phyloP scores from a whole-genome alignment of 768 basidiomycete genomes.

The Lactifluus subvellereus region DNA sequence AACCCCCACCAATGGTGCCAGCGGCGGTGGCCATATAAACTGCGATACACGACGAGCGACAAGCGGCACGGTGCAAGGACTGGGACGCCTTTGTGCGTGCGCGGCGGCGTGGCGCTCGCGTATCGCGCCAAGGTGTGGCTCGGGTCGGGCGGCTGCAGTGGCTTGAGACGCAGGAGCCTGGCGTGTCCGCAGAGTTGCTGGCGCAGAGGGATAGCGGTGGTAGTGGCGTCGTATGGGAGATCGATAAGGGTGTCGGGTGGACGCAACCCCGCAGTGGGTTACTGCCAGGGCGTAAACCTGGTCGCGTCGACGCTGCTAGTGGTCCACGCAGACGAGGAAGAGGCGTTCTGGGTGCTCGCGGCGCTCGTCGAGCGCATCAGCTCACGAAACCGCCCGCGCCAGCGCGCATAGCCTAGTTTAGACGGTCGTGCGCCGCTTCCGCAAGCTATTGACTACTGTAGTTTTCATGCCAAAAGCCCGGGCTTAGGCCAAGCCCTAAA shows the following conservation, averaged over 20 bases:
- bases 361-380: slow-evolving; percentile 84
- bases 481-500: too few species aligned
- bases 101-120: slow-evolving; percentile 59
- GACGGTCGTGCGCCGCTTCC: slow-evolving; percentile 51
- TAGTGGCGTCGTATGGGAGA: slow-evolving; percentile 61
- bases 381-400: slow-evolving; percentile 59
- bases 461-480: too few species aligned
- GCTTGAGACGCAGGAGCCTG: slow-evolving; percentile 87
- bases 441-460: too few species aligned
- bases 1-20: slow-evolving; percentile 28
- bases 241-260: slow-evolving; percentile 41
- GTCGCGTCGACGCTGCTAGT: slow-evolving; percentile 91
- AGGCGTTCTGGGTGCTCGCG: slow-evolving; percentile 91
- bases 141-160: slow-evolving; percentile 85
- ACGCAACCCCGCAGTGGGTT: slow-evolving; percentile 88
- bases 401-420: slow-evolving; percentile 51
- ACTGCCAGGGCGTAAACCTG: slow-evolving; percentile 94
- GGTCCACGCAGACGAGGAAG: slow-evolving; percentile 91
- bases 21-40: slow-evolving; percentile 59
- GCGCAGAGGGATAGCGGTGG: slow-evolving; percentile 36
- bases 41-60: slow-evolving; percentile 73
- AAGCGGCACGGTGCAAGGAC: slow-evolving; percentile 59
- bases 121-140: slow-evolving; percentile 88
- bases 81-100: slow-evolving; percentile 83
- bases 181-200: slow-evolving; percentile 82